Conservation (phyloP, 306 rosid genomes). For the Ammopiptanthus mongolicus region DNA sequence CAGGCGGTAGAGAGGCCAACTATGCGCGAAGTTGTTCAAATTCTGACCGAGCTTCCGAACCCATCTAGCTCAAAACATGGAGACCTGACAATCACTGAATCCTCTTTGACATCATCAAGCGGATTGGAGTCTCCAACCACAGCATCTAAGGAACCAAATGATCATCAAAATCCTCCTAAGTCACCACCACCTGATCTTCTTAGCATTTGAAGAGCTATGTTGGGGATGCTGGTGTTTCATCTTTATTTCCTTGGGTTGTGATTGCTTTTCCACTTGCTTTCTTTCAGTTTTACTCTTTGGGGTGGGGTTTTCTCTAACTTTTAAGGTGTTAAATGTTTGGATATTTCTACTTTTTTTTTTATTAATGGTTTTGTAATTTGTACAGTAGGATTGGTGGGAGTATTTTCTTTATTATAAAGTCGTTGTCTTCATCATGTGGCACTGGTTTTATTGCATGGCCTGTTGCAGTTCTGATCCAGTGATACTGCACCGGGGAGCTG, state of each 20-base stretch:
- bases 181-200: conserved; percentile 85
- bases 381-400: conserved; percentile 70
- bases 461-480: conserved; percentile 32
- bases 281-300: conserved; percentile 15
- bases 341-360: conserved; percentile 9
- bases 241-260: conserved; percentile 32
- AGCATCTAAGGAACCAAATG: conserved; percentile 40
- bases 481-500: conserved; percentile 16
- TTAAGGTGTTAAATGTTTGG: conserved; percentile 37
- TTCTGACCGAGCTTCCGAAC: conserved; percentile 77
- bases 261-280: conserved; percentile 21
- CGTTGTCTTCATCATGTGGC: conserved; percentile 25
- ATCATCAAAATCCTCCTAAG: conserved; percentile 41
- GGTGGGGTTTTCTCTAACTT: conserved; percentile 51
- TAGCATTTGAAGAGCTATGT: conserved; percentile 58
- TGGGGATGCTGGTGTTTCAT: conserved; percentile 27
- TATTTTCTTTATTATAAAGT: conserved; percentile 20
- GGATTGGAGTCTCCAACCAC: conserved; percentile 46
- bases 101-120: conserved; percentile 38
- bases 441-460: conserved; percentile 25
- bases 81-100: conserved; percentile 38
- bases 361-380: conserved; percentile 37
- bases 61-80: conserved; percentile 49
- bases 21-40: conserved; percentile 85
- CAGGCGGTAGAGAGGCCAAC: conserved; percentile 74